Conservation (phyloP, 1,284 basidiomycete genomes). For the Puccinia horiana region DNA sequence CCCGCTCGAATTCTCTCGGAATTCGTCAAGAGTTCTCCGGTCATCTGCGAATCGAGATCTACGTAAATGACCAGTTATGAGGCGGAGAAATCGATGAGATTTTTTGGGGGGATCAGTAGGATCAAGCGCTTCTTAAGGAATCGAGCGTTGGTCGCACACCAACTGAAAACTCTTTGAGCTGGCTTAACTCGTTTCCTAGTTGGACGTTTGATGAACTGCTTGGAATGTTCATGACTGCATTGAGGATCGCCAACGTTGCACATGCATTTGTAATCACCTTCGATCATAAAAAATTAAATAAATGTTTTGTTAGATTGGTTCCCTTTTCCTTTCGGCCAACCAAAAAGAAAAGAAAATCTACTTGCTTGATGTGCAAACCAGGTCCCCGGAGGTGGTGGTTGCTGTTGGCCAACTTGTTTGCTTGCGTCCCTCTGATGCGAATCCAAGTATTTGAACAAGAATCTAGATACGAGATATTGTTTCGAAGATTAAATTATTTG, state of each 20-base stretch:
- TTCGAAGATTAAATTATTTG: too few species aligned
- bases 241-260: conserved; percentile 82
- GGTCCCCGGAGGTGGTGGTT: conserved; percentile 23
- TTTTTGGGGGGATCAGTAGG: not conserved
- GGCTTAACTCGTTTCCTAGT: conserved; percentile 65
- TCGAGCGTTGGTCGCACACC: conserved; percentile 58
- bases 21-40: conserved; percentile 79
- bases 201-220: not conserved
- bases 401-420: conserved; percentile 6
- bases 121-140: not conserved
- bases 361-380: conserved; percentile 39
- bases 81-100: not conserved
- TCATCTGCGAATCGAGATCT: conserved; percentile 62
- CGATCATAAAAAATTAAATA: not conserved
- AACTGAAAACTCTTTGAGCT: conserved; percentile 73
- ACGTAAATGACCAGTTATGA: not conserved
- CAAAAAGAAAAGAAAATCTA: not conserved
- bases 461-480: not conserved
- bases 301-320: conserved; percentile 46
- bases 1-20: conserved; percentile 64
- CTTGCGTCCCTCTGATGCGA: conserved; percentile 18
- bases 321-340: too few species aligned
- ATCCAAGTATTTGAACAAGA: conserved; percentile 41
- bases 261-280: conserved; percentile 75
- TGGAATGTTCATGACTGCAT: conserved; percentile 75